Evolutionary conservation across 352 stramenopile species (phyloP), one percentile per base, ranked within the genome.

Genomic region (Pythium biforme): DNA sequence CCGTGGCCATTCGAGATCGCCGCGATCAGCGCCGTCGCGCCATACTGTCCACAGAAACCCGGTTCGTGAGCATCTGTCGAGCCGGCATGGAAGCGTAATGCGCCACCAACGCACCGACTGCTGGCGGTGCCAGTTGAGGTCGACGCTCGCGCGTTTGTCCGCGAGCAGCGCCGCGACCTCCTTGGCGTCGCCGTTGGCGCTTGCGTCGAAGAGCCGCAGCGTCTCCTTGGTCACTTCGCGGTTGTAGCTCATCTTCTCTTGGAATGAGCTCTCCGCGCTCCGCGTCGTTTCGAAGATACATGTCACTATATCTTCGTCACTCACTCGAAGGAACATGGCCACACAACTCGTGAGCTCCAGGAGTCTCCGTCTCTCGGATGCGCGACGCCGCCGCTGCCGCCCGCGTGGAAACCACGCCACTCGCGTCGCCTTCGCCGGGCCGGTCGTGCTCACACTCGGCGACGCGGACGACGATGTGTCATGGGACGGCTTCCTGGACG

Each of bases 101-200:
- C n/a, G n/a, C n/a, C n/a, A n/a, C n/a, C n/a, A 25, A 49, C 64
- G 53, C 27, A 91, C 81, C 72, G 81, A 77, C 66, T 86, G 76
- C 54, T 69, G 72, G 68, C 75, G 71, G 57, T 92, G 84, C 78
- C 82, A 93, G 66, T 93, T 90, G 55, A 90, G 71, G 57, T 91
- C 79, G 9, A 70, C 73, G 39, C 59, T 59, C 46, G 76, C 62
- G 41, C 11, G 5, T 7, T 27, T 43, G 10, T 88, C 62, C 20
- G 68, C 22, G 27, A 90, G 39, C 14, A 93, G 69, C 50, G 66
- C 59, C 23, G 66, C 57, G 11, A 89, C 84, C 15, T 57, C 61
- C 50, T 83, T 72, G 1, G 64, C 63, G 47, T 89, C 76, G 4
- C 84, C 84, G 11, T 41, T 71, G 37, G 85, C 77, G 52, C 80